Evolutionary conservation across 148 eudicot species (phyloP), one percentile per base, ranked within the genome.

Genomic region (Cornus controversa): DNA sequence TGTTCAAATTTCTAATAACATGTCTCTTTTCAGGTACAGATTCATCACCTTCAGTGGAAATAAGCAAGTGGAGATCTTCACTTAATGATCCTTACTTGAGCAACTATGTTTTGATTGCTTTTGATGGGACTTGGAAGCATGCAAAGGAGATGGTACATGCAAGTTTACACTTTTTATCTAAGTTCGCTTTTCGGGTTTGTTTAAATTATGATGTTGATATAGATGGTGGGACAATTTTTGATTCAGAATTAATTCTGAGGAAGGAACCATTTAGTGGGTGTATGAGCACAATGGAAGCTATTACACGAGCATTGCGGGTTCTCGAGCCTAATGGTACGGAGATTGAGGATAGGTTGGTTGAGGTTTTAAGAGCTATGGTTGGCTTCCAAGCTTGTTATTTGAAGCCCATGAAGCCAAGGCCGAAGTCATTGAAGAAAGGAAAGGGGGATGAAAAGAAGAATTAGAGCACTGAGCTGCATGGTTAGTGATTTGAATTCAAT

Each of bases 81-180:
- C 20, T 54, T 8, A 63, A 57, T 67, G 82, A 73, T 70, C 69
- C 54, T 16, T 37, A 18, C 40, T 1, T 27, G 62, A 81, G 76
- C 27, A 67, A 83, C 34, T 76, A 20, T 73, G 89, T 93, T 47
- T 69, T 96, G 85, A 90, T 96, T 78, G 92, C 90, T 80, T 91
- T 93, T 79, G 99, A 96, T 79, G 99, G 93, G 45, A 96, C 98
- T 71, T 96, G 99, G 99, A 93, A 96, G 83, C 98, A 96, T 77
- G 99, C 98, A 22, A 93, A 88, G 89, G 99, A 96, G 78, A 93
- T 96, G 99, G 84, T 96, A 74, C 85, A 58, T 65, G 98, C 99
- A n/a, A 96, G 98, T 81, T 87, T 93, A 75, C 90, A 94, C 36
- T 96, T 96, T 85, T 25, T 96, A 76, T 89, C 95, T 3, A 93